Percentiles rank a stretch among this genome's conserved stretches.
Evolutionary conservation across 2,329 filamentous ascomycete genomes (phyloP).

Genomic region (Aureobasidium sp.): DNA sequence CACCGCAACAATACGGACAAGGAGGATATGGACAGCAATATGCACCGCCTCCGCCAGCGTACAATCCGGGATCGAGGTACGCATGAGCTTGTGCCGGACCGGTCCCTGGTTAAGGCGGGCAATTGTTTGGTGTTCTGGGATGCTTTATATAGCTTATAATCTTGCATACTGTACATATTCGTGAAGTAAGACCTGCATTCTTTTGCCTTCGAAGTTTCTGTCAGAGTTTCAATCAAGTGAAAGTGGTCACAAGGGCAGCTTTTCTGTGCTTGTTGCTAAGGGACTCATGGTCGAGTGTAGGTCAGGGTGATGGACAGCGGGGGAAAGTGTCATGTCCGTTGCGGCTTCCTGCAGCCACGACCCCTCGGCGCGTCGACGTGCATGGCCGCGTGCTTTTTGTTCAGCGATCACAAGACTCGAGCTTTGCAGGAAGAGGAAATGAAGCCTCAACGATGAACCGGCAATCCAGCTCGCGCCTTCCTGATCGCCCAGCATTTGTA

Average conservation of each 20-base stretch:
- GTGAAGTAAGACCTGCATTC: background rate
- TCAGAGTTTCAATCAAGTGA: no score
- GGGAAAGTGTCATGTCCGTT: background rate
- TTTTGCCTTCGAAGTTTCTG: no score
- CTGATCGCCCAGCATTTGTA: background rate
- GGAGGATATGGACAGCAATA: constrained; percentile 10
- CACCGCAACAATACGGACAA: background rate
- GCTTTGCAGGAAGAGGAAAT: background rate
- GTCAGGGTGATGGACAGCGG: background rate
- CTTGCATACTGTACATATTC: background rate
- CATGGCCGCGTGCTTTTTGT: constrained; percentile 9
- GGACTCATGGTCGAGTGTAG: background rate
- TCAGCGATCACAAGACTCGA: background rate
- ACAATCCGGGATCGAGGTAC: constrained; percentile 4
- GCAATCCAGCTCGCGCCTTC: background rate
- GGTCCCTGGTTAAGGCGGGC: background rate
- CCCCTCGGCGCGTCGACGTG: constrained; percentile 16
- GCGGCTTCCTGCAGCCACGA: constrained; percentile 10
- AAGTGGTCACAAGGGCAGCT: no score
- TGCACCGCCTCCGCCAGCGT: constrained; percentile 10
- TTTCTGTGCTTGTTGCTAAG: no score
- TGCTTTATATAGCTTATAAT: background rate
- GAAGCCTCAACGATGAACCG: constrained; percentile 1
- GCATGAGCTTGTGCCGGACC: background rate
- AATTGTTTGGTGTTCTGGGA: background rate